phyloP scores from a whole-genome alignment of 495 filamentous ascomycete genomes.

The Pseudomonodictys pantanalensis region DNA sequence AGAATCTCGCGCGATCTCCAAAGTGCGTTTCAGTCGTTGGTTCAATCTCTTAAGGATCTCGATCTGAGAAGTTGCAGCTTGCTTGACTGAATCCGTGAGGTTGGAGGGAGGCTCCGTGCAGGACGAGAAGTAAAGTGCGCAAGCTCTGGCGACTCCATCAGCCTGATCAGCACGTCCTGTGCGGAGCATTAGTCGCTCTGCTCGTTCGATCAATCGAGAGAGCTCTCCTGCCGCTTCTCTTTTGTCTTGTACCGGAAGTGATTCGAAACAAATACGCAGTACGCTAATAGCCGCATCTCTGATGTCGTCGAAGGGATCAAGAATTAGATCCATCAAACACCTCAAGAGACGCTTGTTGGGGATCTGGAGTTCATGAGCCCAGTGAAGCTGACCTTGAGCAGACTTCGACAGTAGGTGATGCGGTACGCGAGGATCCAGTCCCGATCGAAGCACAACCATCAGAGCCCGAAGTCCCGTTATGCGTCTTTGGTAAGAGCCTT shows the following conservation, averaged over 20 bases:
- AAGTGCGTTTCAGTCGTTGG: conserved; percentile 29
- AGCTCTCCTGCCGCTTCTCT: conserved; percentile 2
- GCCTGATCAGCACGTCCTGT: conserved; percentile 83
- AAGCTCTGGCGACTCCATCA: conserved; percentile 69
- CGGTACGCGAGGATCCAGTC: conserved; percentile 40
- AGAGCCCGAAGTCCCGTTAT: conserved; percentile 73
- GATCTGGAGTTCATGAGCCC: conserved; percentile 55
- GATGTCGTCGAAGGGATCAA: conserved; percentile 93
- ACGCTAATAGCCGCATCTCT: conserved; percentile 61
- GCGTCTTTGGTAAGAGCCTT: conserved; percentile 80
- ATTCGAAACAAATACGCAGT: conserved; percentile 45
- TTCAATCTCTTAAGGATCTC: conserved; percentile 17
- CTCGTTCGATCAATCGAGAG: conserved; percentile 42
- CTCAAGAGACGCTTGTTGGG: conserved; percentile 50
- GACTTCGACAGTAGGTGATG: conserved; percentile 33
- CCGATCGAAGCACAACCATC: conserved; percentile 58
- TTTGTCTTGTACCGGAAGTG: background rate
- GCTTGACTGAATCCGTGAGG: background rate
- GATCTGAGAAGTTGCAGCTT: too few species aligned
- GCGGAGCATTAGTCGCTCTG: conserved; percentile 54
- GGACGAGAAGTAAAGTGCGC: conserved; percentile 33
- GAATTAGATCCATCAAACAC: conserved; percentile 68
- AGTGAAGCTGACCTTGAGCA: conserved; percentile 43
- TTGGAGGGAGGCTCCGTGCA: background rate
- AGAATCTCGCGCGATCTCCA: conserved; percentile 29